Evolutionary conservation across 345 rosid species (phyloP), one percentile per base, ranked within the genome.

Genomic region (Odontarrhena argentea): DNA sequence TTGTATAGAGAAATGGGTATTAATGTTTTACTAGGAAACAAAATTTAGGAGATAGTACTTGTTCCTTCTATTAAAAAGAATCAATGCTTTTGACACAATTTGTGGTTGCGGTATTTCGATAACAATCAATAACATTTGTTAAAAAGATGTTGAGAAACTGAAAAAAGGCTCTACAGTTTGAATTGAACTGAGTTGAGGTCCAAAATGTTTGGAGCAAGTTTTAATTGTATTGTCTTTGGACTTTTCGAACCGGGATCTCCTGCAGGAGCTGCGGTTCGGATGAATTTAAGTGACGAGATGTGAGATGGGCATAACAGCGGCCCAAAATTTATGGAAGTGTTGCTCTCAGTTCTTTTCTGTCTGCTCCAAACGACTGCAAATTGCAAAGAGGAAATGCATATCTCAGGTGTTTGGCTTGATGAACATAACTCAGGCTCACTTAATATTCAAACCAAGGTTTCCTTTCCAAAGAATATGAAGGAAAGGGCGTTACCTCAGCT

Each of bases 291-390:
- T 41, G 50, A 51, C 12, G 11, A 64, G 30, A 35, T 55, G 18
- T 35, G 59, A 8, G 59, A 43, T 38, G 68, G 3, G 30, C 3
- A 13, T 9, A 42, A 42, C 24, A 28, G 2, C 44, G 1, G 34
- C 62, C 8, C 35, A 43, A 30, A 18, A 12, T 48, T 74, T 66
- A 87, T 24, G 94, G 87, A 77, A 92, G 95, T 53, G 74, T 77
- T 15, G 70, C 84, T 68, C 87, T 81, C 18, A 85, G 65, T 74
- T 87, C 92, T 74, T 88, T 92, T 86, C 96, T 83, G 54, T 92
- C 95, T 55, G 86, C 80, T 76, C 98, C 96, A 41, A 51, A 87
- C 6, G 87, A 71, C 96, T 83, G 85, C 50, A 26, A 68, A 47
- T 35, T 34, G 37, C 55, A 37, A 36, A 47, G 32, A 3, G 13